phyloP scores from a whole-genome alignment of 257 asterid species.

The Solanum etuberosum region DNA sequence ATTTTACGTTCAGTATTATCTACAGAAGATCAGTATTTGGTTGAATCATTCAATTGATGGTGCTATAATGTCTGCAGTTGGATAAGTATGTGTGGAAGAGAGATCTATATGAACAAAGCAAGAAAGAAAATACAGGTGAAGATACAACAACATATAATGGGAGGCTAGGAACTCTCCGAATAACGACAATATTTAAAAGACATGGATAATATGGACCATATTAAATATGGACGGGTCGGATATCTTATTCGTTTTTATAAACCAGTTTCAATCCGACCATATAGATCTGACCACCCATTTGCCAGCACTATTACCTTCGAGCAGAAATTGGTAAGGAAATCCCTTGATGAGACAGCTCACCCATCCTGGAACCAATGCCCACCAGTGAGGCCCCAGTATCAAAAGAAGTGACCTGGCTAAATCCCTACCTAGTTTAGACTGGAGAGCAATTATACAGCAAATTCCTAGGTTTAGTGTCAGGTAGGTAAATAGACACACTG shows the following conservation, averaged over 20 bases:
- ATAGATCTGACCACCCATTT: background rate
- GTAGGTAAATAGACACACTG: background rate
- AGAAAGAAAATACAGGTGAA: background rate
- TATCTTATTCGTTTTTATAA: background rate
- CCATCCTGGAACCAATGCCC: background rate
- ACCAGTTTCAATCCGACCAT: background rate
- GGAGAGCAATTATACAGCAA: background rate
- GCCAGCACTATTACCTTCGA: background rate
- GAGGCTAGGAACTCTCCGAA: background rate
- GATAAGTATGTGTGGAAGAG: background rate
- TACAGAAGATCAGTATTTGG: background rate
- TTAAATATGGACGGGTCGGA: background rate
- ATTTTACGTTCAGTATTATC: background rate
- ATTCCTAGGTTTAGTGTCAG: background rate
- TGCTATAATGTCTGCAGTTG: background rate
- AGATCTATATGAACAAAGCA: background rate
- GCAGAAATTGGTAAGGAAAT: background rate
- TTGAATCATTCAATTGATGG: background rate
- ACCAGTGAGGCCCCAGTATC: background rate
- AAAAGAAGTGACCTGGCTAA: background rate
- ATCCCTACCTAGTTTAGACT: background rate
- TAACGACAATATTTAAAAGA: background rate
- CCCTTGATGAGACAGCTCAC: background rate
- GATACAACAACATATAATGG: background rate
- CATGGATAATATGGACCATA: background rate